Base-by-base conservation (phyloP, 768 basidiomycete genomes). In the Chalciporus pseudorubinellus region DNA sequence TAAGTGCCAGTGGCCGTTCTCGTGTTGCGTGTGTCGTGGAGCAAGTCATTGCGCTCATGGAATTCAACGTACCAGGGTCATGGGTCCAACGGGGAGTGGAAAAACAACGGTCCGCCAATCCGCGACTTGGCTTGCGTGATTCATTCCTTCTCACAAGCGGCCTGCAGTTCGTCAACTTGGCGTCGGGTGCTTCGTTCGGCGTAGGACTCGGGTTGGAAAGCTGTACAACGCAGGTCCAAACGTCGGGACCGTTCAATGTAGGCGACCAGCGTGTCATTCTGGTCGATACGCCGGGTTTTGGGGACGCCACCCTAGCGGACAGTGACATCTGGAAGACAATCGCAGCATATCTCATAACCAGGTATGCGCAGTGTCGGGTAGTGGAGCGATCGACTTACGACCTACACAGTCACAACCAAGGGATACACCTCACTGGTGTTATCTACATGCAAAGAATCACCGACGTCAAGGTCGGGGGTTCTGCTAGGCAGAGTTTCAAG, bases 261-360 rank as follows among this genome's bases (percentile, higher is more conserved):
- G 57, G 52, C 41, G 76, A 71, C 0, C 66, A 64, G 24, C 56
- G 51, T 24, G 70, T 84, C 14, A 70, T 71, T 3, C 65, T 84
- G n/a, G 73, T 84, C 45, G 83, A 84, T 55, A 84, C 82, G 0
- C 82, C 83, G 3, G 83, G 83, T 0, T 84, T 83, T 51, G 82
- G 82, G 50, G 80, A 83, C 56, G 77, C 80, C 1, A 59, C 60
- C 12, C 65, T 70, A 51, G 72, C 71, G 46, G 80, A 82, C 53
- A 72, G 74, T 2, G 79, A 78, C 19, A 71, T 82, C 21, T 64
- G 81, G 46, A 74, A 70, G 43, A 73, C 75, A 65, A 80, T 81
- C 39, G 74, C 80, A 56, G 74, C 39, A 12, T 70, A 67, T n/a
- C 51, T 68, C 18, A 60, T 66, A 38, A 58, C 59, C 4, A 68